Evolutionary conservation across 257 asterid species (phyloP).

Genomic region (Striga asiatica): DNA sequence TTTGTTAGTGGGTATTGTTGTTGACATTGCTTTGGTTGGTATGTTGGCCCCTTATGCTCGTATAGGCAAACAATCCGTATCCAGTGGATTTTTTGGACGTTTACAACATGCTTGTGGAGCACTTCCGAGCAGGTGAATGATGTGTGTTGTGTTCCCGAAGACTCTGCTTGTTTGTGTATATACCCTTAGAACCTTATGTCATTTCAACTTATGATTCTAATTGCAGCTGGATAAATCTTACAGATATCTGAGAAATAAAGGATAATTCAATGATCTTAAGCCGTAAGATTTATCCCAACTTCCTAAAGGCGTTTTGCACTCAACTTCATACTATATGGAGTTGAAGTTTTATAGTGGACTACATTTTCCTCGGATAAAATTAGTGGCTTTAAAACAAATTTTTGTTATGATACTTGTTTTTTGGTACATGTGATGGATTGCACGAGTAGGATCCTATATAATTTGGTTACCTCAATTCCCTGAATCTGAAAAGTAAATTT

Average conservation of each 20-base stretch:
- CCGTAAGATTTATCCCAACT: no score
- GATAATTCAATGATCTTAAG: no score
- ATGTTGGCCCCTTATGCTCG: constrained; percentile 96
- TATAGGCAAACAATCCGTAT: constrained; percentile 49
- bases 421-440: no score
- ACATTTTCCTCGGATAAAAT: no score
- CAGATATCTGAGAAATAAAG: no score
- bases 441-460: no score
- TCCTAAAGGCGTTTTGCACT: no score
- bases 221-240: no score
- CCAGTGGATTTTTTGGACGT: constrained; percentile 61
- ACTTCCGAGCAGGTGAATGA: constrained; percentile 78
- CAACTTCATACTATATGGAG: no score
- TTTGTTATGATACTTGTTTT: no score
- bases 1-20: constrained; percentile 79
- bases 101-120: constrained; percentile 45
- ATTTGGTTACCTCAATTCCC: not conserved
- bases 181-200: not conserved
- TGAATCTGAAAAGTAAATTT: not conserved
- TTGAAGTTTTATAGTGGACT: no score
- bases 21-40: constrained; percentile 89
- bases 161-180: not conserved
- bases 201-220: not conserved
- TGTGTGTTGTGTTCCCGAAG: constrained; percentile 8
- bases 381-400: no score